Evolutionary conservation across 257 asterid species (phyloP).

Genomic region (Jacaranda mimosifolia): DNA sequence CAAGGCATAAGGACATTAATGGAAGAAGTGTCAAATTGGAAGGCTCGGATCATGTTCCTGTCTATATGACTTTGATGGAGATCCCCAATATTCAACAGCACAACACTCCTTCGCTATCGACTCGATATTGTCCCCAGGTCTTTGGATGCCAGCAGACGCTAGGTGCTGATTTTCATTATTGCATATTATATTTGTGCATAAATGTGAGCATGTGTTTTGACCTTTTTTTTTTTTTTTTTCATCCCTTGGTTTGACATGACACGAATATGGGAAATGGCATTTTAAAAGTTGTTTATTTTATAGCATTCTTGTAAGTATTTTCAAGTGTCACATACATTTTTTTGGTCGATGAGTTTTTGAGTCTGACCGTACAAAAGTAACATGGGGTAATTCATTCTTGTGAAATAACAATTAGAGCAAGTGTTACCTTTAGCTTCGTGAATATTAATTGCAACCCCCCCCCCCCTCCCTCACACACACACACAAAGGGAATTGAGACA

Average conservation of each 20-base stretch:
- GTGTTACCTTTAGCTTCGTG: no score
- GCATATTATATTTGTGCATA: conserved; percentile 1
- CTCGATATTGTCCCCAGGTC: conserved; percentile 91
- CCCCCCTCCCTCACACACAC: no score
- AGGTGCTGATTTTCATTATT: conserved; percentile 62
- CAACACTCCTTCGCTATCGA: conserved; percentile 84
- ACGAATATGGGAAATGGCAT: conserved; percentile 22
- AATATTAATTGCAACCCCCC: no score
- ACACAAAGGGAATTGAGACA: no score
- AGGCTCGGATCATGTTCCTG: conserved; percentile 99
- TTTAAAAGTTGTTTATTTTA: conserved; percentile 16
- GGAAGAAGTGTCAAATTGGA: conserved; percentile 81
- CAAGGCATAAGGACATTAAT: conserved; percentile 44
- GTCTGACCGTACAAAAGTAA: not conserved
- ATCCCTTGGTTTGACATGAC: conserved; percentile 22
- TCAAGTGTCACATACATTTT: not conserved
- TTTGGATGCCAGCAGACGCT: conserved; percentile 90
- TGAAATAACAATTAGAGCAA: no score
- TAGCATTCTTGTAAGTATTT: not conserved
- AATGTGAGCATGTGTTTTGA: not conserved
- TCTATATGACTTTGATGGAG: conserved; percentile 62
- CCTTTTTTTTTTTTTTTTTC: conserved; percentile 27
- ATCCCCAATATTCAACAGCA: conserved; percentile 68
- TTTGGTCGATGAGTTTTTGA: not conserved
- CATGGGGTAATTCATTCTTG: not conserved